Percentiles rank a stretch among this genome's conserved stretches.
phyloP scores from a whole-genome alignment of 306 rosid genomes.

The Prunus fruticosa region DNA sequence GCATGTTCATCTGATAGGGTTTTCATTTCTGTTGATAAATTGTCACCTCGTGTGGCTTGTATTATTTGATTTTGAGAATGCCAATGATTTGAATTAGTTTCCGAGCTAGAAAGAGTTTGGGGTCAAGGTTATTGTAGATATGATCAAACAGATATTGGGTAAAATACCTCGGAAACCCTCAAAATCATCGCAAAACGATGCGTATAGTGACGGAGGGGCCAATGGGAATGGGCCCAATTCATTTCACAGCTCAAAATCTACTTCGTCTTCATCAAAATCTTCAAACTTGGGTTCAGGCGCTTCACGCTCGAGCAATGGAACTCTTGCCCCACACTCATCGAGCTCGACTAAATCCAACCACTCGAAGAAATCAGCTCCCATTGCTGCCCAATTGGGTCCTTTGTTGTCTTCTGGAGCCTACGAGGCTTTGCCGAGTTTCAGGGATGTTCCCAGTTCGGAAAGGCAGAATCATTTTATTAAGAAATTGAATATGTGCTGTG shows the following conservation, averaged over 20 bases:
- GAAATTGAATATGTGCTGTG: constrained; percentile 55
- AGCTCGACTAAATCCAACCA: constrained; percentile 33
- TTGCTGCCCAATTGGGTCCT: constrained; percentile 31
- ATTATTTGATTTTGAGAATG: constrained; percentile 15
- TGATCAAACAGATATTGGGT: constrained; percentile 56
- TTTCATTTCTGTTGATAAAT: not conserved
- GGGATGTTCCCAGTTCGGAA: constrained; percentile 51
- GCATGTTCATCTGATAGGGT: constrained; percentile 16
- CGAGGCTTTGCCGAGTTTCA: constrained; percentile 55
- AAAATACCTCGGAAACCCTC: constrained; percentile 59
- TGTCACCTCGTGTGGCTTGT: not conserved
- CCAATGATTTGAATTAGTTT: constrained; percentile 8
- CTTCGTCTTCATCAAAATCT: constrained; percentile 37
- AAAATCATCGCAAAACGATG: constrained; percentile 37
- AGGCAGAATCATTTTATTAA: constrained; percentile 44
- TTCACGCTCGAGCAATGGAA: constrained; percentile 40
- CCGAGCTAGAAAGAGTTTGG: constrained; percentile 2
- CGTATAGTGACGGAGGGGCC: constrained; percentile 35
- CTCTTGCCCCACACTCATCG: constrained; percentile 19
- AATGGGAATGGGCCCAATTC: constrained; percentile 42
- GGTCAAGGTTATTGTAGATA: constrained; percentile 34
- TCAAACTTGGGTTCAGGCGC: constrained; percentile 27
- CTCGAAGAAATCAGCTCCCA: constrained; percentile 31
- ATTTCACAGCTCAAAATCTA: constrained; percentile 37
- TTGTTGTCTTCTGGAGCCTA: constrained; percentile 32